Evolutionary conservation across 2,329 filamentous ascomycete genomes (phyloP), one percentile per base, ranked within the genome.

Genomic region (Penicillium sclerotiorum): DNA sequence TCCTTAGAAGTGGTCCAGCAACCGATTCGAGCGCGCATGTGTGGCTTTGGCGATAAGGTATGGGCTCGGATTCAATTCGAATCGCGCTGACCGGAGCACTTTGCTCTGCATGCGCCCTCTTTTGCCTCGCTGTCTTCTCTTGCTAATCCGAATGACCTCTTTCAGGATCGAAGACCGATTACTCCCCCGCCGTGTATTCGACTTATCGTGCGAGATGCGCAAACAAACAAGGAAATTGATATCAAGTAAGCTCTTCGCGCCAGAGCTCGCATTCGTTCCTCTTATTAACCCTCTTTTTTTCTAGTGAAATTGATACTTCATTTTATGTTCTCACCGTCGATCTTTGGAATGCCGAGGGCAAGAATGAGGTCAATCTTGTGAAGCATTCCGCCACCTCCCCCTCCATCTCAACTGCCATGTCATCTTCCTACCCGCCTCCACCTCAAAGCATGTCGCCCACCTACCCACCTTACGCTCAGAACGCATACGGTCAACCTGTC

Each of bases 21-120:
- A 71, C 94, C 94, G 43, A 81, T 90, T 63, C 85, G 94, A 63
- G 94, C 94, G 58, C 89, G 94, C 54, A 97, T 97, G 94, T 99
- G 94, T 76, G 94, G 94, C 7, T 99, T 97, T 75, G 94, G 94
- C 55, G 94, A 99, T 77, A 99, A 97, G 82, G 90, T 94, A 74
- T 49, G 76, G 5, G n/a, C n/a, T n/a, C n/a, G n/a, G n/a, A n/a
- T n/a, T n/a, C n/a, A n/a, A n/a, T n/a, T n/a, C n/a, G n/a, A n/a
- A n/a, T n/a, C n/a, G n/a, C n/a, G n/a, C n/a, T n/a, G n/a, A n/a
- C 25, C 25, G 6, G 2, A 8, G 3, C 8, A 22, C 18, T 35
- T 36, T 11, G 13, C 23, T 18, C 5, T 15, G 13, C 23, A 4
- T 32, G 12, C n/a, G 28, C 12, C 21, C 32, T 18, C 18, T 44